These are phyloP conservation scores for Moesziomyces globuligerus DNA, from an alignment of 1,284 basidiomycete genomes.

Conservation along the genomic window DNA sequence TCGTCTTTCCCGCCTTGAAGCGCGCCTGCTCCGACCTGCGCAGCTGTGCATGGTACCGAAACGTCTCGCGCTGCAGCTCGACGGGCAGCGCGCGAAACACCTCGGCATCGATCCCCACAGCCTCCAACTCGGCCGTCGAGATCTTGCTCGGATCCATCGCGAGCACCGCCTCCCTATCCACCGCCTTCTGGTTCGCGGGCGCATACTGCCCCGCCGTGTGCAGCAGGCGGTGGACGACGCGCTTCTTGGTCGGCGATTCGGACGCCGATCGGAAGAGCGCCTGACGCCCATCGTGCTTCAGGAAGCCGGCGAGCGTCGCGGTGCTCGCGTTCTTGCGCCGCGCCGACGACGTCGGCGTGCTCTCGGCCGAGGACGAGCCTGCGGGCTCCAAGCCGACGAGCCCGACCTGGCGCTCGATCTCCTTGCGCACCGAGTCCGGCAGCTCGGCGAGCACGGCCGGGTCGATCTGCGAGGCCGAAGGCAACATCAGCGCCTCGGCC, in stretches of 20 bases:
- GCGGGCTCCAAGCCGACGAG: slow-evolving; percentile 13
- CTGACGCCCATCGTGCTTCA: slow-evolving; percentile 6
- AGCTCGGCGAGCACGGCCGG: slow-evolving; percentile 57
- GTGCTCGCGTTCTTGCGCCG: slow-evolving; percentile 18
- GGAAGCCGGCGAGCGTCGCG: slow-evolving; percentile 15
- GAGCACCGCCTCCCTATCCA: slow-evolving; percentile 24
- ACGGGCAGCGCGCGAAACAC: slow-evolving; percentile 57
- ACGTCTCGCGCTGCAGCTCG: slow-evolving; percentile 54
- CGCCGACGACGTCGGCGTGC: slow-evolving; percentile 27
- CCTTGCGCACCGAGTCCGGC: slow-evolving; percentile 52
- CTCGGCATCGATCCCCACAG: slow-evolving; percentile 54
- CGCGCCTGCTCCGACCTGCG: slow-evolving; percentile 27
- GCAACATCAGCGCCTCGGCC: slow-evolving; percentile 43
- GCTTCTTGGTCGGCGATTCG: slow-evolving; percentile 37
- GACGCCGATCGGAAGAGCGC: slow-evolving; percentile 31
- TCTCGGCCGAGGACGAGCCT: slow-evolving; percentile 19
- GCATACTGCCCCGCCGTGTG: slow-evolving; percentile 9
- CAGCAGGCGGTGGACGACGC: slow-evolving; percentile 23
- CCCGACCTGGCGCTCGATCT: slow-evolving; percentile 52
- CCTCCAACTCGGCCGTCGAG: slow-evolving; percentile 17
- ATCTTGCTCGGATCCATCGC: slow-evolving; percentile 42
- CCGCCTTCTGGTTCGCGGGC: slow-evolving; percentile 18
- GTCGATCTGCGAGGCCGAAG: slow-evolving; percentile 62
- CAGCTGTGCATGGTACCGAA: slow-evolving; percentile 32
- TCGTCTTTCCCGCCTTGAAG: slow-evolving; percentile 27